Percentiles rank a stretch among this genome's conserved stretches.
Evolutionary conservation across 2,329 filamentous ascomycete species (phyloP).

Genomic region (Phialophora chinensis): DNA sequence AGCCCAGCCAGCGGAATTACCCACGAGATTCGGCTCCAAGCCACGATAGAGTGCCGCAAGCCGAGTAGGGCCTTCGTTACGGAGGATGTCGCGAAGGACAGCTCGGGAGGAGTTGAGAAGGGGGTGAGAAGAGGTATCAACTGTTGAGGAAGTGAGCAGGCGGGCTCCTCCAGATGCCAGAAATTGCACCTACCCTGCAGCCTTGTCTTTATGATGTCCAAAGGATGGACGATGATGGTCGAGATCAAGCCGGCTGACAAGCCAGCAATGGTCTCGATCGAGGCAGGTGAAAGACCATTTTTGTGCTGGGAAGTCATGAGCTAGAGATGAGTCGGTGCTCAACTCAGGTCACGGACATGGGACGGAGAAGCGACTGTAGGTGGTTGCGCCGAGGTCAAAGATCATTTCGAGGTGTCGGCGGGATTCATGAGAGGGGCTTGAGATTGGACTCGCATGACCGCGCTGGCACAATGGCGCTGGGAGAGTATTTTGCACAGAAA

Average conservation of each 20-base stretch:
- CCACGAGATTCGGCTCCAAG: conserved; percentile 85
- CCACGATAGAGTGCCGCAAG: conserved; percentile 78
- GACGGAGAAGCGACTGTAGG: conserved; percentile 34
- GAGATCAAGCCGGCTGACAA: conserved; percentile 86
- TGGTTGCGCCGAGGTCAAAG: conserved; percentile 34
- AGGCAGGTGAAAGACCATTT: conserved; percentile 71
- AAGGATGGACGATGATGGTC: conserved; percentile 85
- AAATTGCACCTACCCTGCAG: conserved; percentile 73
- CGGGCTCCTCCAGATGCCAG: neutral
- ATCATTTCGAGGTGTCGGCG: conserved; percentile 30
- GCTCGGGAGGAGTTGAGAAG: conserved; percentile 61
- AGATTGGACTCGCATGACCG: neutral
- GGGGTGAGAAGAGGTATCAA: conserved; percentile 55
- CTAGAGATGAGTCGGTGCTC: conserved; percentile 7
- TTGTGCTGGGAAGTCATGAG: conserved; percentile 48
- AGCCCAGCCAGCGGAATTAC: conserved; percentile 88
- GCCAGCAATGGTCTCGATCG: conserved; percentile 87
- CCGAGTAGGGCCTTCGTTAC: conserved; percentile 62
- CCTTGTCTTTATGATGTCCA: conserved; percentile 95
- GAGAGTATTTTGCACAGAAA: neutral
- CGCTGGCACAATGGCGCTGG: neutral
- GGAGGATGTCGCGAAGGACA: conserved; percentile 59
- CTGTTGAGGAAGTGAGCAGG: conserved; percentile 53
- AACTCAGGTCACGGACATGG: conserved; percentile 7
- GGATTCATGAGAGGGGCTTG: neutral